Conservation (phyloP, 208 protist genomes). For the Leishmania amazonensis region DNA sequence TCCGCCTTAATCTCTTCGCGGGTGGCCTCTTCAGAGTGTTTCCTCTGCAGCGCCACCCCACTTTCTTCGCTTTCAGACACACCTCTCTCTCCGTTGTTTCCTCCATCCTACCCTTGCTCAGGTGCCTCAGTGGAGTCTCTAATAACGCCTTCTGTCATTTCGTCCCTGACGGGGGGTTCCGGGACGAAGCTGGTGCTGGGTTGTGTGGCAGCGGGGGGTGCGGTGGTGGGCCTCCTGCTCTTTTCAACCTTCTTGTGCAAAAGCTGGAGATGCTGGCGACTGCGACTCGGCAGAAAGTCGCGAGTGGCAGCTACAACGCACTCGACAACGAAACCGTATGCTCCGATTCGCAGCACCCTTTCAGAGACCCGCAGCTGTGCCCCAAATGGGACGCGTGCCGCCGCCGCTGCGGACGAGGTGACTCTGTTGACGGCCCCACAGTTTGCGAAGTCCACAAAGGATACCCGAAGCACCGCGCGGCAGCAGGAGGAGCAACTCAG, state of each 20-base stretch:
- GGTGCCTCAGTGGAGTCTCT: conserved; percentile 4
- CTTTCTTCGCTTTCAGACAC: neutral
- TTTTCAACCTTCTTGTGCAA: neutral
- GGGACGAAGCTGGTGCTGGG: neutral
- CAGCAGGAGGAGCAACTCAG: conserved; percentile 40
- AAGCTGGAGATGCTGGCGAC: neutral
- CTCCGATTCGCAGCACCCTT: neutral
- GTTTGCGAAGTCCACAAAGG: conserved; percentile 59
- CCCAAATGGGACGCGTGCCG: neutral
- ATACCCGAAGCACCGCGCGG: conserved; percentile 22
- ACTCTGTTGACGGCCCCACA: conserved; percentile 61
- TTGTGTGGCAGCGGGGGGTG: neutral
- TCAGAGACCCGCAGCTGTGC: neutral
- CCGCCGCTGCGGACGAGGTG: conserved; percentile 22
- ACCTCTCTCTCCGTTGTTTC: neutral
- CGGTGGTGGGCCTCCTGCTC: neutral
- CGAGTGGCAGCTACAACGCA: neutral
- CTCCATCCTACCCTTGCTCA: neutral
- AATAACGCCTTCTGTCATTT: neutral
- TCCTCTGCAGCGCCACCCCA: neutral
- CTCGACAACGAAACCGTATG: neutral
- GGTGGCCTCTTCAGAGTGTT: neutral
- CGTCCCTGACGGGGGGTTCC: neutral
- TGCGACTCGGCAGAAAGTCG: neutral
- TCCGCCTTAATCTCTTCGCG: neutral